Base-by-base conservation (phyloP, 441 rosid genomes). In the Adansonia grandidieri region DNA sequence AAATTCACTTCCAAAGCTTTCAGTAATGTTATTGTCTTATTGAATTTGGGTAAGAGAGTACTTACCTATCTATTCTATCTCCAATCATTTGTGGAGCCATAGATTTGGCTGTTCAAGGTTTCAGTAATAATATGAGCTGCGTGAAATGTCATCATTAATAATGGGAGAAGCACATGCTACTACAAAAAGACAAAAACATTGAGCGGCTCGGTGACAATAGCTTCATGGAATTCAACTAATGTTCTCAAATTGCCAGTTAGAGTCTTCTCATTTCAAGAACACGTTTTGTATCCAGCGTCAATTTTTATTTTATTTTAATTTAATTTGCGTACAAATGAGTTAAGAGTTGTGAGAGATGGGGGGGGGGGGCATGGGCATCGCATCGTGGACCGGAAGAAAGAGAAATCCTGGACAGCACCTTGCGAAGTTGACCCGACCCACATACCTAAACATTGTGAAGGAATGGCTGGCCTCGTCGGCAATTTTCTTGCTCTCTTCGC, bases 401-500 rank as follows among this genome's bases (percentile, higher is more conserved):
- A 14, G 7, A 14, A 13, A 63, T 11, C n/a, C 67, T 28, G 17
- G 40, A 28, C 67, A 13, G n/a, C 67, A 10, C 42, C 8, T 58
- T 8, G 9, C 51, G 24, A 54, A 15, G 6, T 19, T 19, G 63
- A 58, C 68, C n/a, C n/a, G 1, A 5, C 0, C 6, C 6, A 5
- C 8, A 5, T 42, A 42, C 17, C 24, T 64, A 14, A 7, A 37
- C 8, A 64, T 14, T 56, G 42, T 24, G 50, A 73, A 68, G 53
- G 67, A 11, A 14, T 70, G 53, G 51, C 60, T 4, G 44, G 44
- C 44, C 44, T 40, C 6, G 44, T 5, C 45, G 54, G 51, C 64
- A 78, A 28, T 63, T 75, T 51, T 73, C 76, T 20, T 53, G n/a
- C 70, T 66, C 80, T 0, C 61, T n/a, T n/a, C 9, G 2, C 22